Percentiles rank a stretch among this genome's conserved stretches.
Conservation (phyloP, 208 protist genomes). For the Leishmania mexicana region DNA sequence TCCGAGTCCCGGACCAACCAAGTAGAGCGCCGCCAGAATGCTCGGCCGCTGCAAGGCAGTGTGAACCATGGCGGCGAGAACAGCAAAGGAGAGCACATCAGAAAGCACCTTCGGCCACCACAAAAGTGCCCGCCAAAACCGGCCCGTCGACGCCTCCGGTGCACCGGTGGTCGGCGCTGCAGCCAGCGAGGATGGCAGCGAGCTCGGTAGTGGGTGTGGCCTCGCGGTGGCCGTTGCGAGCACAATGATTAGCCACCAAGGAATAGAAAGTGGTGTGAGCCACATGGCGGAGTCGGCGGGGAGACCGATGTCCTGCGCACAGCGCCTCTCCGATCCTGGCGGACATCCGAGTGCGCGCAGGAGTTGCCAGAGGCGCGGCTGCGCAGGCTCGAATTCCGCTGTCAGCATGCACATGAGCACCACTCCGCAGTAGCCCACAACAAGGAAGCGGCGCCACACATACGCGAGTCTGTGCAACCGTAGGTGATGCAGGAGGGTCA, state of each 20-base stretch:
- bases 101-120: constrained; percentile 9
- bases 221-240: constrained; percentile 19
- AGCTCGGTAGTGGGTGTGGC: constrained; percentile 12
- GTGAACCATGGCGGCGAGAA: constrained; percentile 18
- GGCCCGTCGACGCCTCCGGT: neutral
- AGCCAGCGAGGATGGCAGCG: neutral
- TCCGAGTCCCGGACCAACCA: constrained; percentile 15
- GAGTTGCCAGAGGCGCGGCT: constrained; percentile 17
- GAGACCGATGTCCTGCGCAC: constrained; percentile 25
- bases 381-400: constrained; percentile 23
- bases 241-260: constrained; percentile 33
- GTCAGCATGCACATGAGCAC: constrained; percentile 34
- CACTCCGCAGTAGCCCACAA: constrained; percentile 35
- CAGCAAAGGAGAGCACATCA: neutral
- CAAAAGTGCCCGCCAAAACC: neutral
- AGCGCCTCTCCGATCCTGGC: constrained; percentile 14
- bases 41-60: constrained; percentile 21
- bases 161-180: neutral
- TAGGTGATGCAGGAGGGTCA: constrained; percentile 23
- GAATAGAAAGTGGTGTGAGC: constrained; percentile 30
- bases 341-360: constrained; percentile 19
- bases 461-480: constrained; percentile 19
- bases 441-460: constrained; percentile 28
- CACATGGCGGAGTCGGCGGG: constrained; percentile 16
- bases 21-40: constrained; percentile 23